Percentiles rank a stretch among this genome's conserved stretches.
phyloP scores from a whole-genome alignment of 768 basidiomycete genomes.

The Kwoniella sp. region DNA sequence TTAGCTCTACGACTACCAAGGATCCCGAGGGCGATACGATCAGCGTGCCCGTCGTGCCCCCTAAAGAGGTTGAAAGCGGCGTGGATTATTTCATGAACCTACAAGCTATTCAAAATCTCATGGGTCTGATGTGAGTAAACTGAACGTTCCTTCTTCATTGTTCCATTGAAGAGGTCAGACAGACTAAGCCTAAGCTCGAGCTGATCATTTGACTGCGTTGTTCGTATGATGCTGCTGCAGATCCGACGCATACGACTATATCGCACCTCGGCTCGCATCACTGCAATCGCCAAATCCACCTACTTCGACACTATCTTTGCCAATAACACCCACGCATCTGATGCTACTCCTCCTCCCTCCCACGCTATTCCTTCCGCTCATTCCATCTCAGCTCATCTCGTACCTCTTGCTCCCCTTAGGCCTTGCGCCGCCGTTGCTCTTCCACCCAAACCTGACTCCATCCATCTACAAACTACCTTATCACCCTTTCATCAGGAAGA shows the following conservation, averaged over 20 bases:
- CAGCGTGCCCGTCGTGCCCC: slow-evolving; percentile 41
- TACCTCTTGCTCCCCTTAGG: slow-evolving; percentile 52
- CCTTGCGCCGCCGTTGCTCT: slow-evolving; percentile 42
- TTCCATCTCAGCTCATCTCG: slow-evolving; percentile 37
- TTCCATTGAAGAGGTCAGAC: too few relatives aligned
- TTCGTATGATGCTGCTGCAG: too few relatives aligned
- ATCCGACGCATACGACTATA: slow-evolving; percentile 44
- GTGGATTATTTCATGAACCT: slow-evolving; percentile 83
- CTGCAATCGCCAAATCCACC: slow-evolving; percentile 22
- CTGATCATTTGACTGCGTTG: too few relatives aligned
- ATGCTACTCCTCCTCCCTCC: slow-evolving; percentile 48
- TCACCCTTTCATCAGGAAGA: slow-evolving; percentile 18
- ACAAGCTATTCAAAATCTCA: slow-evolving; percentile 86
- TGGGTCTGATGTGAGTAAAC: slow-evolving; percentile 71
- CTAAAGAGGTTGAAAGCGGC: slow-evolving; percentile 63
- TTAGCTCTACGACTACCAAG: slow-evolving; percentile 12
- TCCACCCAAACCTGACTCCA: slow-evolving; percentile 50
- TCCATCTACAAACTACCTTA: slow-evolving; percentile 24
- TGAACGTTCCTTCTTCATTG: not conserved
- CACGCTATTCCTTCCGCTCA: slow-evolving; percentile 47
- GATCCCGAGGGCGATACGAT: slow-evolving; percentile 40
- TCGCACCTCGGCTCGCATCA: slow-evolving; percentile 25
- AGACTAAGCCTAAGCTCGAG: too few relatives aligned
- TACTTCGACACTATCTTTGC: slow-evolving; percentile 36
- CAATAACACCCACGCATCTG: slow-evolving; percentile 49